Percentiles rank a stretch among this genome's conserved stretches.
Evolutionary conservation across 331 rosid genomes (phyloP).

Genomic region (Phaseolus coccineus): DNA sequence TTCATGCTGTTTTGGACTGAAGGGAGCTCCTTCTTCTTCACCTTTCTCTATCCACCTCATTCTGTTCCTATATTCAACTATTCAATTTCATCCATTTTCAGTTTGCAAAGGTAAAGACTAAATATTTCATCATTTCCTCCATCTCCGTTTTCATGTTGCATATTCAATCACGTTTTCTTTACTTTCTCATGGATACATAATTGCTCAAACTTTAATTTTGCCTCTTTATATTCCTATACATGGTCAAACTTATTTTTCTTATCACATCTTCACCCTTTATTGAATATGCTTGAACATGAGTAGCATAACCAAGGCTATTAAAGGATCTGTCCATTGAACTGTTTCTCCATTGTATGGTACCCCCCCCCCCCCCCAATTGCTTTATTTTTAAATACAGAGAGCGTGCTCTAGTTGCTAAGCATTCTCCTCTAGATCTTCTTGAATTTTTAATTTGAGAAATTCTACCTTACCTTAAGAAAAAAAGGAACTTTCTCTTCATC

Average conservation of each 20-base stretch:
- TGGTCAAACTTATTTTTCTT: too few relatives aligned
- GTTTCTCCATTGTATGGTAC: background rate
- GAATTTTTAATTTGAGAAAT: too few relatives aligned
- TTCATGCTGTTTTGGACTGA: constrained; percentile 68
- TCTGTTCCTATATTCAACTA: background rate
- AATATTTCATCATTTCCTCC: background rate
- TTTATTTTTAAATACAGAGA: constrained; percentile 9
- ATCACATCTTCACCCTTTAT: background rate
- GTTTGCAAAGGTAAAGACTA: background rate
- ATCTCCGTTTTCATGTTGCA: background rate
- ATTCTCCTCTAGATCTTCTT: background rate
- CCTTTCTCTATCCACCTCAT: constrained; percentile 35
- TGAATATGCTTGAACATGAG: background rate
- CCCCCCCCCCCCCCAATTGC: constrained; percentile 3
- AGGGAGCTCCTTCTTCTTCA: constrained; percentile 86
- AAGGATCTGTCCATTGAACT: constrained; percentile 15
- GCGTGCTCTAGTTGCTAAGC: background rate
- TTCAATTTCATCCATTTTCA: background rate
- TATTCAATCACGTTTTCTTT: background rate
- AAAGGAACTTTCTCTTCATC: too few relatives aligned
- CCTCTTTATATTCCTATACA: background rate
- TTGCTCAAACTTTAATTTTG: background rate
- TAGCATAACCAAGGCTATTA: background rate
- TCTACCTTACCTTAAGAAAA: background rate
- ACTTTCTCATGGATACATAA: background rate